Percentiles rank a stretch among this genome's conserved stretches.
Evolutionary conservation across 768 basidiomycete genomes (phyloP).

Genomic region (Melanogaster broomeanus): DNA sequence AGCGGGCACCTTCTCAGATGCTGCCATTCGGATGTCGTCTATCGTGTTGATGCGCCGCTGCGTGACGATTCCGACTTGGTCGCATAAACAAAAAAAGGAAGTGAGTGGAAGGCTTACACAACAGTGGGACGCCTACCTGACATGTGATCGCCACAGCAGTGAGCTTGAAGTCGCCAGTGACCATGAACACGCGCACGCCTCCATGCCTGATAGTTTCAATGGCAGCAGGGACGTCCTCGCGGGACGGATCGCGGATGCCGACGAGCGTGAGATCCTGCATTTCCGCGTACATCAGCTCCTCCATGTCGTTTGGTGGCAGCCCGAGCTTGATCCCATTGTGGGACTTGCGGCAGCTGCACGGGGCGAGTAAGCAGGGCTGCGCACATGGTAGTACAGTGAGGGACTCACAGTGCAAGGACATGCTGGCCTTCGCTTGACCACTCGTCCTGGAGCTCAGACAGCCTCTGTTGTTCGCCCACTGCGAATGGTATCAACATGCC

Average conservation of each 20-base stretch:
- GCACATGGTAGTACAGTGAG: too few species aligned
- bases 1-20: slow-evolving; percentile 12
- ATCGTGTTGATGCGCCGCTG: slow-evolving; percentile 40
- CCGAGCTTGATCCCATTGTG: slow-evolving; percentile 20
- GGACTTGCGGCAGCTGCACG: slow-evolving; percentile 30
- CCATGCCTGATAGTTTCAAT: slow-evolving; percentile 49
- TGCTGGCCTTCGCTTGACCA: slow-evolving; percentile 55
- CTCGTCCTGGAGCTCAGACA: slow-evolving; percentile 35
- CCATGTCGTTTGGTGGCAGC: slow-evolving; percentile 24
- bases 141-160: slow-evolving; percentile 55
- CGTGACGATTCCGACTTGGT: slow-evolving; percentile 45
- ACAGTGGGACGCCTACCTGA: slow-evolving; percentile 34
- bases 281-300: slow-evolving; percentile 42
- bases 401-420: slow-evolving; percentile 46
- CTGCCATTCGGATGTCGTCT: slow-evolving; percentile 21
- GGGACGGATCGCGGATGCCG: slow-evolving; percentile 61
- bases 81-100: neutral
- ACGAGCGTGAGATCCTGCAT: slow-evolving; percentile 44
- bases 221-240: slow-evolving; percentile 48
- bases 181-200: slow-evolving; percentile 57
- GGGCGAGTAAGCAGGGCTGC: too few species aligned
- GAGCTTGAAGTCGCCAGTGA: slow-evolving; percentile 56
- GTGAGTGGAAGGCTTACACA: neutral
- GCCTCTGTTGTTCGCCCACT: slow-evolving; percentile 14
- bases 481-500: slow-evolving; percentile 36